phyloP scores from a whole-genome alignment of 1,284 basidiomycete genomes.

The Phlebopus sp. region DNA sequence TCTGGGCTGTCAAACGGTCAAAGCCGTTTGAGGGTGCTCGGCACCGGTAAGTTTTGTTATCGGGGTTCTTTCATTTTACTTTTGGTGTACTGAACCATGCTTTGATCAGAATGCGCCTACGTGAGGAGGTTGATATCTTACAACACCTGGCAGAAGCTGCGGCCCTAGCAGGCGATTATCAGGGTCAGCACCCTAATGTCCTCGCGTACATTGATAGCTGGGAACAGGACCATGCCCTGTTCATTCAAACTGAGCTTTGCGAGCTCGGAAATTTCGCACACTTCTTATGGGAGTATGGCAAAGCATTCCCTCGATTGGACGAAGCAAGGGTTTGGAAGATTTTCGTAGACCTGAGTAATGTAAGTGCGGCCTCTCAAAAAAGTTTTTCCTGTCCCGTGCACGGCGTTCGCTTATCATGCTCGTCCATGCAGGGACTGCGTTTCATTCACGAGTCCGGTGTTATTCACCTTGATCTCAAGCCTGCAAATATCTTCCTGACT shows the following conservation, averaged over 20 bases:
- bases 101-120: slow-evolving; percentile 68
- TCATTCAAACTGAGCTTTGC: slow-evolving; percentile 95
- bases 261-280: slow-evolving; percentile 87
- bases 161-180: slow-evolving; percentile 30
- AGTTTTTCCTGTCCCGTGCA: not conserved
- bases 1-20: slow-evolving; percentile 93
- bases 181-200: slow-evolving; percentile 67
- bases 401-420: slow-evolving; percentile 16
- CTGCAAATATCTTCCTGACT: slow-evolving; percentile 95
- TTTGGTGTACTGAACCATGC: slow-evolving; percentile 8
- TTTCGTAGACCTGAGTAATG: slow-evolving; percentile 84
- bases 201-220: slow-evolving; percentile 93
- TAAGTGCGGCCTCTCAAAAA: slow-evolving; percentile 43
- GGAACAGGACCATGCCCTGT: slow-evolving; percentile 92
- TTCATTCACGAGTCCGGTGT: slow-evolving; percentile 90
- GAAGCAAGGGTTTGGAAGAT: slow-evolving; percentile 98
- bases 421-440: slow-evolving; percentile 64
- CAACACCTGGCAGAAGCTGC: slow-evolving; percentile 67
- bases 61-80: slow-evolving; percentile 11
- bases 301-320: slow-evolving; percentile 80
- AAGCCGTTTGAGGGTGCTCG: slow-evolving; percentile 90
- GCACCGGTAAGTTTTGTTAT: slow-evolving; percentile 68
- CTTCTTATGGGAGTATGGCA: slow-evolving; percentile 93
- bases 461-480: slow-evolving; percentile 97
- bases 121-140: slow-evolving; percentile 95